phyloP scores from a whole-genome alignment of 495 filamentous ascomycete genomes.

The Podospora sp. region DNA sequence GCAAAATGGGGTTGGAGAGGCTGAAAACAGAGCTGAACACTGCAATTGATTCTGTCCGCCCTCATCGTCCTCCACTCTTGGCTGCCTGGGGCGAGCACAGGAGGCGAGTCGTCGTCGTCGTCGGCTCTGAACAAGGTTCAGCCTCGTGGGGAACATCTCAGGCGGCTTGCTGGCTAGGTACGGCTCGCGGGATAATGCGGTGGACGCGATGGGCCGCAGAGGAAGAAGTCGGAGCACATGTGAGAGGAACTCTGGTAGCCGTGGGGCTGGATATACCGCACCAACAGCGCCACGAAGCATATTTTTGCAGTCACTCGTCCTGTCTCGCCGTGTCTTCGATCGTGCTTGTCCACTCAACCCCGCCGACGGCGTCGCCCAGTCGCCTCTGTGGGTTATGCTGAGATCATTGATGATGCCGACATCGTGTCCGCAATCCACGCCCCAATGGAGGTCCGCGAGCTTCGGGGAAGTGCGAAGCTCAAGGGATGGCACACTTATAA shows the following conservation, averaged over 20 bases:
- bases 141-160: neutral
- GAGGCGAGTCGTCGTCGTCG: neutral
- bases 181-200: slow-evolving; percentile 12
- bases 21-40: neutral
- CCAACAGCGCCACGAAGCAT: slow-evolving; percentile 24
- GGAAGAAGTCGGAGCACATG: neutral
- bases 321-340: neutral
- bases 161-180: neutral
- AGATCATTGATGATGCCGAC: slow-evolving; percentile 1
- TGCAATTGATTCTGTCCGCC: slow-evolving; percentile 6
- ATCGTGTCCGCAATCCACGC: neutral
- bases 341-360: neutral
- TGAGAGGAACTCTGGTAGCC: slow-evolving; percentile 4
- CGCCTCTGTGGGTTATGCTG: neutral
- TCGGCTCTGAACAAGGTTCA: slow-evolving; percentile 12
- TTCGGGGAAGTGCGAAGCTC: neutral
- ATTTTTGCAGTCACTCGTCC: slow-evolving; percentile 6
- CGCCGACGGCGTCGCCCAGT: neutral
- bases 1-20: neutral
- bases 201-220: neutral
- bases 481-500: neutral
- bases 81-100: neutral
- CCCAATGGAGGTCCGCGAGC: neutral
- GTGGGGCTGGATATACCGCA: slow-evolving; percentile 25
- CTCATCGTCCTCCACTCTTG: neutral